Evolutionary conservation across 1,284 basidiomycete genomes (phyloP).

Genomic region (Marasmius fiardii): DNA sequence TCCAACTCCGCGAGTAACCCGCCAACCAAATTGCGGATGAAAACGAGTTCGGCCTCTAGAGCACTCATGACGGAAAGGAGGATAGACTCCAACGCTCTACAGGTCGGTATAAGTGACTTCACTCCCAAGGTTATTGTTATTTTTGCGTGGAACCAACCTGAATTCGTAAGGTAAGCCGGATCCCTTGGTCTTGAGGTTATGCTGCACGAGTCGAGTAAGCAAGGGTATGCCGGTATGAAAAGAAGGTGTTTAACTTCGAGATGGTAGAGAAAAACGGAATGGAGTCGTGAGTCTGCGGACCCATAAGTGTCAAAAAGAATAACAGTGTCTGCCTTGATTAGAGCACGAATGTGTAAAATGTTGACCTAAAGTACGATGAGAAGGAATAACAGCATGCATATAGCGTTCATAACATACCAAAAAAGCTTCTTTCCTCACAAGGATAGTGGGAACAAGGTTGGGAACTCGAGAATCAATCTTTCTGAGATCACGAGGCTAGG

Average conservation of each 20-base stretch:
- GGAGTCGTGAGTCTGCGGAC: slow-evolving; percentile 79
- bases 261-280: slow-evolving; percentile 86
- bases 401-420: slow-evolving; percentile 50
- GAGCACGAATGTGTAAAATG: slow-evolving; percentile 90
- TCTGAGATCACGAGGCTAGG: slow-evolving; percentile 89
- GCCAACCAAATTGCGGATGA: slow-evolving; percentile 83
- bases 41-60: slow-evolving; percentile 91
- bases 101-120: slow-evolving; percentile 13
- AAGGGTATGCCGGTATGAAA: slow-evolving; percentile 8
- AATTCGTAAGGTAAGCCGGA: slow-evolving; percentile 84
- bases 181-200: slow-evolving; percentile 71
- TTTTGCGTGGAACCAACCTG: slow-evolving; percentile 46
- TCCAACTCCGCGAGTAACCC: slow-evolving; percentile 89
- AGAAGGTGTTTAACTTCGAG: slow-evolving; percentile 59
- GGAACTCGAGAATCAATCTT: slow-evolving; percentile 95
- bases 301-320: slow-evolving; percentile 92
- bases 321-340: slow-evolving; percentile 92
- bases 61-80: slow-evolving; percentile 86
- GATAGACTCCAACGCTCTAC: slow-evolving; percentile 86
- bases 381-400: slow-evolving; percentile 10
- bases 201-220: slow-evolving; percentile 38
- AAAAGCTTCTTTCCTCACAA: slow-evolving; percentile 85
- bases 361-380: slow-evolving; percentile 59
- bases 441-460: slow-evolving; percentile 92
- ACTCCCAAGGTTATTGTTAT: slow-evolving; percentile 6